Conservation (phyloP, 345 rosid species). For the Populus ilicifolia region DNA sequence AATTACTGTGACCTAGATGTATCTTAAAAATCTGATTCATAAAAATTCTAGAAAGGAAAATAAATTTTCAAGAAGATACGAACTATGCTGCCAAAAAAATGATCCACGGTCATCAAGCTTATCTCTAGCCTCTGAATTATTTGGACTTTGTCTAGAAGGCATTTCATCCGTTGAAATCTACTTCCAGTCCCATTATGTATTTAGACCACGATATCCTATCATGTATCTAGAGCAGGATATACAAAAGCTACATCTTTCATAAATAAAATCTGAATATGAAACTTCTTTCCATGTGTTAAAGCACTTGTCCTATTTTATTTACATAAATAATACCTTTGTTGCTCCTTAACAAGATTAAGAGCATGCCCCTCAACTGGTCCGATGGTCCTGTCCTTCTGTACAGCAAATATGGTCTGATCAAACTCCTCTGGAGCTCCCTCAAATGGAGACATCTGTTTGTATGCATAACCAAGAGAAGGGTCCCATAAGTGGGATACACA, state of each 20-base stretch:
- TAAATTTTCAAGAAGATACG: too few relatives aligned
- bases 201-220: not conserved
- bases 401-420: conserved; percentile 75
- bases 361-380: conserved; percentile 56
- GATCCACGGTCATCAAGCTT: not conserved
- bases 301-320: not conserved
- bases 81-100: not conserved
- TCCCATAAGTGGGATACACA: not conserved
- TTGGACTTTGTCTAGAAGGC: not conserved
- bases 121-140: not conserved
- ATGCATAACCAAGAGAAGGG: not conserved
- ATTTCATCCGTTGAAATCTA: not conserved
- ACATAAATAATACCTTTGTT: conserved; percentile 54
- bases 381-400: conserved; percentile 51
- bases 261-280: not conserved
- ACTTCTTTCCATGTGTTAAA: not conserved
- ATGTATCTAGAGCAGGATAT: not conserved
- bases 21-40: not conserved
- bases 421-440: conserved; percentile 90
- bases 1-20: not conserved
- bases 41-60: not conserved
- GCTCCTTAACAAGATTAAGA: conserved; percentile 63
- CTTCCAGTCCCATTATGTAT: not conserved
- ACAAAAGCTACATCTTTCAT: not conserved
- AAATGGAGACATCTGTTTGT: conserved; percentile 63